Evolutionary conservation across 2,329 filamentous ascomycete genomes (phyloP).

Genomic region (Karstenula rhodostoma): DNA sequence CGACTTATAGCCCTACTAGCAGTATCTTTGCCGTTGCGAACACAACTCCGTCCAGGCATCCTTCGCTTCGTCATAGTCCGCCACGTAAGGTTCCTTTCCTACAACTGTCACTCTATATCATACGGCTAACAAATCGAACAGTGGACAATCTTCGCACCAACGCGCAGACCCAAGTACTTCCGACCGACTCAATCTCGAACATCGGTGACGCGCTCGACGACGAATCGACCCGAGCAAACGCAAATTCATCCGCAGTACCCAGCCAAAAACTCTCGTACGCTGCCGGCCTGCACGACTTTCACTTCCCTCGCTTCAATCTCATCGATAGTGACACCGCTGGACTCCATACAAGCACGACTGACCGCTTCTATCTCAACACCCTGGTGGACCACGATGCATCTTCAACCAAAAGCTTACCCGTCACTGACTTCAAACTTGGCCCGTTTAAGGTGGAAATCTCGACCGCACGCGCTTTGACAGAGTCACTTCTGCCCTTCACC

Average conservation of each 20-base stretch:
- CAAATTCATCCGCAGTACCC: background rate
- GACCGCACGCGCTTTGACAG: background rate
- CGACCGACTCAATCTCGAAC: background rate
- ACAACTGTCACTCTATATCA: too few species aligned
- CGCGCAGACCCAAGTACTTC: background rate
- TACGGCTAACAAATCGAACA: background rate
- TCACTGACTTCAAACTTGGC: background rate
- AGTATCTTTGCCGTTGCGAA: background rate
- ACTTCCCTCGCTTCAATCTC: background rate
- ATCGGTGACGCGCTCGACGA: background rate
- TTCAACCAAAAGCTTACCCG: background rate
- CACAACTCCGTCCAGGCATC: background rate
- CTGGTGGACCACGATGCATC: background rate
- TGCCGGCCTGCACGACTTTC: background rate
- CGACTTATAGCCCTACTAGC: background rate
- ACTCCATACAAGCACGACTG: background rate
- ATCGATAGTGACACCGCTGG: background rate
- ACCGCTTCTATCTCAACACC: background rate
- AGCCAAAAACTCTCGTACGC: background rate
- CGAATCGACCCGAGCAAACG: background rate
- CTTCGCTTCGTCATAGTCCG: background rate
- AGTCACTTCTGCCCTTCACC: background rate
- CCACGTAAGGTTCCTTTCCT: background rate
- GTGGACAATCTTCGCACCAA: background rate
- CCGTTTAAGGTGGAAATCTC: background rate